Percentiles rank a stretch among this genome's conserved stretches.
Conservation (phyloP, 2,329 filamentous ascomycete species). For the Aspergillus sp. region DNA sequence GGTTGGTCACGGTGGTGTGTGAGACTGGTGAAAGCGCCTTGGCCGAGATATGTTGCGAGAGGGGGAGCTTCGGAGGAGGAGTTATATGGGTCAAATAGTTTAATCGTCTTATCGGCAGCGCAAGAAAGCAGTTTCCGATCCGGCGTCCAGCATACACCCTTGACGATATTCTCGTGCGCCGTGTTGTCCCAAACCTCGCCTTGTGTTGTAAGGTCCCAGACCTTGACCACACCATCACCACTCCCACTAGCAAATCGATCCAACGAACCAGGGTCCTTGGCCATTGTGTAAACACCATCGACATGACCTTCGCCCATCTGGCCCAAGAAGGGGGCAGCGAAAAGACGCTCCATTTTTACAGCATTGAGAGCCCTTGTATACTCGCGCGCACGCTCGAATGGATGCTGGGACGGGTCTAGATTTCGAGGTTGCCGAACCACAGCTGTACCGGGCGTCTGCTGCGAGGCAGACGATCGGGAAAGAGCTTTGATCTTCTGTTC, state of each 20-base stretch:
- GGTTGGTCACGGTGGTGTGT: slow-evolving; percentile 78
- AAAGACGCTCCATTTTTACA: slow-evolving; percentile 91
- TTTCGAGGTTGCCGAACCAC: slow-evolving; percentile 48
- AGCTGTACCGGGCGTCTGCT: slow-evolving; percentile 48
- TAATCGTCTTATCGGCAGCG: slow-evolving; percentile 80
- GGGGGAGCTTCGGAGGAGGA: slow-evolving; percentile 68
- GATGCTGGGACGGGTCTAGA: slow-evolving; percentile 81
- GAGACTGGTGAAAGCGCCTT: slow-evolving; percentile 77
- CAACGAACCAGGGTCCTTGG: slow-evolving; percentile 74
- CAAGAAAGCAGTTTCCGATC: slow-evolving; percentile 85
- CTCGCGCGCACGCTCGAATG: slow-evolving; percentile 86
- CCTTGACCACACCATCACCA: slow-evolving; percentile 91
- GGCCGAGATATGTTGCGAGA: slow-evolving; percentile 79
- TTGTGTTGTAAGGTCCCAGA: slow-evolving; percentile 76
- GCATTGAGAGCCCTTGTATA: slow-evolving; percentile 78
- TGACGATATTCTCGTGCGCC: slow-evolving; percentile 92
- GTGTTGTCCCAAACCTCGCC: slow-evolving; percentile 75
- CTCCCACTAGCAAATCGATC: slow-evolving; percentile 78
- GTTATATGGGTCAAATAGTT: slow-evolving; percentile 88
- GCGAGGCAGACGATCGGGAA: slow-evolving; percentile 46
- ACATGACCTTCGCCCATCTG: slow-evolving; percentile 90
- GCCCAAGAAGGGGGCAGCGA: slow-evolving; percentile 77
- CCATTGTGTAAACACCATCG: slow-evolving; percentile 81
- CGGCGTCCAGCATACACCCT: slow-evolving; percentile 84
- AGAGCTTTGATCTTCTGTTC: slow-evolving; percentile 58